phyloP scores from a whole-genome alignment of 768 basidiomycete species.

The Phallus indusiatus region DNA sequence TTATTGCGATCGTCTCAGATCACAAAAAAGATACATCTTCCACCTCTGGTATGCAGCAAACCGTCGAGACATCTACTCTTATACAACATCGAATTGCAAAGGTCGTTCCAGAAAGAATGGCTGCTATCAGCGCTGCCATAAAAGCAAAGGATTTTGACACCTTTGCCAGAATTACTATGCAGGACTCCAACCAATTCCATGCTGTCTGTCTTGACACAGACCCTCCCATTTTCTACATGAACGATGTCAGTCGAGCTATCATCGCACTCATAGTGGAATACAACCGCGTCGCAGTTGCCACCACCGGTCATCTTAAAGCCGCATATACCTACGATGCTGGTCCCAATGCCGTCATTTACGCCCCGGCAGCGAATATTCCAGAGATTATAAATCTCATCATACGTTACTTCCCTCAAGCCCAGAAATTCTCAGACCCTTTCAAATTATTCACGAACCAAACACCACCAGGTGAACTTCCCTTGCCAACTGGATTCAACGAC shows the following conservation, averaged over 20 bases:
- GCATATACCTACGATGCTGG: constrained; percentile 99
- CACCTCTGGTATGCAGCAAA: constrained; percentile 95
- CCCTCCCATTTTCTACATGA: constrained; percentile 99
- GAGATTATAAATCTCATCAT: constrained; percentile 70
- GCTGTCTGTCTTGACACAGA: constrained; percentile 94
- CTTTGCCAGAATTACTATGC: constrained; percentile 92
- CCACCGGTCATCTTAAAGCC: constrained; percentile 56
- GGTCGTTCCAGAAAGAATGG: constrained; percentile 87
- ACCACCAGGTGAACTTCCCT: constrained; percentile 35
- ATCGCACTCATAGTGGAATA: constrained; percentile 86
- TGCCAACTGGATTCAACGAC: constrained; percentile 64
- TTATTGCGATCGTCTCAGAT: constrained; percentile 94
- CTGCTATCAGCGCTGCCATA: constrained; percentile 74
- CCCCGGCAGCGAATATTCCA: constrained; percentile 63
- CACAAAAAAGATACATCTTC: constrained; percentile 94
- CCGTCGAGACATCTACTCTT: constrained; percentile 83
- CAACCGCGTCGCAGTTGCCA: constrained; percentile 67
- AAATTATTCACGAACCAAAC: constrained; percentile 41
- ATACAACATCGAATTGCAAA: constrained; percentile 81
- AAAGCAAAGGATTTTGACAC: constrained; percentile 67
- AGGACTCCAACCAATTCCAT: constrained; percentile 98
- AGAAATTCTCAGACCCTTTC: constrained; percentile 70
- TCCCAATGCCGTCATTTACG: constrained; percentile 97
- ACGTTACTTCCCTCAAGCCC: constrained; percentile 80
- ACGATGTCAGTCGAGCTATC: constrained; percentile 92